Evolutionary conservation across 768 basidiomycete genomes (phyloP).

Genomic region (Rhodotorula kratochvilovae): DNA sequence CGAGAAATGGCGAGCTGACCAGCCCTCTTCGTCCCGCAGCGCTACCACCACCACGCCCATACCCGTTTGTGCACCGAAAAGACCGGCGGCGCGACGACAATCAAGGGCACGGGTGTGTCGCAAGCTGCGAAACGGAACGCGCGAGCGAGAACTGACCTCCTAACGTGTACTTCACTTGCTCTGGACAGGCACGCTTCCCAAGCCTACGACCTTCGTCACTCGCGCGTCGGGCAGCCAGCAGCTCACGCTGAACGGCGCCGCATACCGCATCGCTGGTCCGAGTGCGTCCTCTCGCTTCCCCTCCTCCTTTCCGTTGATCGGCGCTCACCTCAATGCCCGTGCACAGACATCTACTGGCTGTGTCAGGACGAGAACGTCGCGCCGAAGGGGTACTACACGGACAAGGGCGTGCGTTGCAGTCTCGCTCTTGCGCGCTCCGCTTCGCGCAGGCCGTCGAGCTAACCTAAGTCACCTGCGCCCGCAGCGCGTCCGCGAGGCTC

Average conservation of each 20-base stretch:
- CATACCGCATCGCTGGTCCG: conserved; percentile 20
- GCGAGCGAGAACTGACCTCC: too few relatives aligned
- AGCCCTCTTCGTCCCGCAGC: too few relatives aligned
- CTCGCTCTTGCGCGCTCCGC: background rate
- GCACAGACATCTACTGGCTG: conserved; percentile 31
- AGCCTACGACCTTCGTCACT: conserved; percentile 17
- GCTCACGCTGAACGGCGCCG: background rate
- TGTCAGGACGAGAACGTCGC: conserved; percentile 14
- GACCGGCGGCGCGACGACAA: background rate
- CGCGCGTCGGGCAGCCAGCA: background rate
- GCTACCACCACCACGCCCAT: too few relatives aligned
- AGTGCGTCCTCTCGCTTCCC: background rate
- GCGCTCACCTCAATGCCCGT: background rate
- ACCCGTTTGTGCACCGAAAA: background rate
- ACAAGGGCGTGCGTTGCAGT: conserved; percentile 3
- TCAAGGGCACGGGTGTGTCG: conserved; percentile 11
- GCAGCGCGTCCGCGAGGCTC: conserved; percentile 35
- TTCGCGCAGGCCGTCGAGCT: too few relatives aligned
- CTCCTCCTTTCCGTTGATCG: background rate
- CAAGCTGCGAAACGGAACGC: too few relatives aligned
- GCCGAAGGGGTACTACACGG: background rate
- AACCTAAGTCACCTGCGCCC: conserved; percentile 5
- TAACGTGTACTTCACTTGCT: too few relatives aligned
- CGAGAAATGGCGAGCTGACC: too few relatives aligned
- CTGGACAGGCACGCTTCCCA: conserved; percentile 17